Base-by-base conservation (phyloP, 306 rosid species). In the Casuarina glauca region DNA sequence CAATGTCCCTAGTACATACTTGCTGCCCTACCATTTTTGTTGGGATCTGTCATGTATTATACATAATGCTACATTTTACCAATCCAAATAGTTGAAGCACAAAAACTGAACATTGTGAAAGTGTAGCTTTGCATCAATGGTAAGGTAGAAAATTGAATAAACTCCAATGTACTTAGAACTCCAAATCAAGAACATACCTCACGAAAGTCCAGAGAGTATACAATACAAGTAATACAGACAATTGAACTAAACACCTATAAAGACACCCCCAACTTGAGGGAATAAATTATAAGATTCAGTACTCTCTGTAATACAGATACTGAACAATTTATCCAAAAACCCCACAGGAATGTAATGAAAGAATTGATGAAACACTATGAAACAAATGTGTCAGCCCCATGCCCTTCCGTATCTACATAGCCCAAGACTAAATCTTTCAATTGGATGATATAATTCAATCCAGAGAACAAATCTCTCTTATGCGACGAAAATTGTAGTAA, bases 301-400 rank as follows among this genome's bases (percentile, higher is more conserved):
- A 64, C 74, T 36, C 16, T 39, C 41, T 73, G 58, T 36, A 62
- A 76, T 85, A 82, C 87, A 89, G 88, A 86, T 77, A 77, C 85
- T 13, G 62, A 52, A 78, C 36, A 70, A 84, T 78, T 20, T 68
- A 71, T 83, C 80, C 85, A 70, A 72, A 83, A 77, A 72, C 72
- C 76, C 74, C 88, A 74, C 84, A 71, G 70, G 58, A 84, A 84
- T 79, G 88, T 79, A 93, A 91, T 91, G 50, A 90, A 90, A 89
- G 93, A 94, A 94, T 91, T 81, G 78, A 82, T 77, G 83, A 78
- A 85, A 51, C 64, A 73, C 88, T 53, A 91, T 82, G 69, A 79
- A 85, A 86, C 91, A 89, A 87, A 88, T 75, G 83, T 85, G 86
- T 78, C 88, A 82, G 71, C 87, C 86, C 80, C 81, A 26, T 73